A percentile compares a stretch with the other conserved stretches of the same genome.
phyloP scores from a whole-genome alignment of 2,329 filamentous ascomycete genomes.

The Colletotrichum karsti region DNA sequence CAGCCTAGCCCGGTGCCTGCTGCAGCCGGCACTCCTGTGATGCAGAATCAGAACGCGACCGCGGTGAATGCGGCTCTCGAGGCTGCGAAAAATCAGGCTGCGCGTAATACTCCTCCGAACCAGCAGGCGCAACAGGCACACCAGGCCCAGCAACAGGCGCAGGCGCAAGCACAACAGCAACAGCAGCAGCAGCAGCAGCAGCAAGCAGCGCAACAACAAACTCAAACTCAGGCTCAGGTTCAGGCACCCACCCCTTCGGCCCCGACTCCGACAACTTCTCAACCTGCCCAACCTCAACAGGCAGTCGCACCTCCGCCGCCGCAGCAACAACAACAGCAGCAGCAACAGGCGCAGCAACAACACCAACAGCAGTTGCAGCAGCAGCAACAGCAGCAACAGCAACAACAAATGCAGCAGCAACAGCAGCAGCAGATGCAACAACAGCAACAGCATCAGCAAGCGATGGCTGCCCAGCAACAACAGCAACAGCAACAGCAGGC shows the following conservation, averaged over 20 bases:
- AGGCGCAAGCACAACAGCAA: conserved; percentile 34
- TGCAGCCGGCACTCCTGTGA: background rate
- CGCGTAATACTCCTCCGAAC: conserved; percentile 11
- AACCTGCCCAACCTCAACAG: conserved; percentile 14
- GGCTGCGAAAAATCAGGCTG: conserved; percentile 51
- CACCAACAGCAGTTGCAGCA: conserved; percentile 30
- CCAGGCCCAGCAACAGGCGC: conserved; percentile 25
- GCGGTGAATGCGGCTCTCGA: conserved; percentile 54
- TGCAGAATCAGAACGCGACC: conserved; percentile 39
- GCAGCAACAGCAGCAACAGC: too few species aligned
- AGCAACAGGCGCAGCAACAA: conserved; percentile 32
- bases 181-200: conserved; percentile 35
- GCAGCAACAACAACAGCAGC: conserved; percentile 3
- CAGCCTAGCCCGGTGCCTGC: conserved; percentile 24
- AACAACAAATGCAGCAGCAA: too few species aligned
- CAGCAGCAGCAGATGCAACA: conserved; percentile 1
- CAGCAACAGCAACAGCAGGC: too few species aligned
- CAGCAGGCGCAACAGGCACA: conserved; percentile 34
- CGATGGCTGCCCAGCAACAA: background rate
- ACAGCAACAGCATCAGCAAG: conserved; percentile 34
- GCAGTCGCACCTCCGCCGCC: background rate
- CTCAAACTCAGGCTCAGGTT: conserved; percentile 31
- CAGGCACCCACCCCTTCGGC: conserved; percentile 21
- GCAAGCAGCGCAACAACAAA: conserved; percentile 35
- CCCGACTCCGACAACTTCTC: conserved; percentile 9